A percentile compares a stretch with the other conserved stretches of the same genome.
Evolutionary conservation across 1,284 basidiomycete genomes (phyloP).

Genomic region (Apiotrichum brassicae): DNA sequence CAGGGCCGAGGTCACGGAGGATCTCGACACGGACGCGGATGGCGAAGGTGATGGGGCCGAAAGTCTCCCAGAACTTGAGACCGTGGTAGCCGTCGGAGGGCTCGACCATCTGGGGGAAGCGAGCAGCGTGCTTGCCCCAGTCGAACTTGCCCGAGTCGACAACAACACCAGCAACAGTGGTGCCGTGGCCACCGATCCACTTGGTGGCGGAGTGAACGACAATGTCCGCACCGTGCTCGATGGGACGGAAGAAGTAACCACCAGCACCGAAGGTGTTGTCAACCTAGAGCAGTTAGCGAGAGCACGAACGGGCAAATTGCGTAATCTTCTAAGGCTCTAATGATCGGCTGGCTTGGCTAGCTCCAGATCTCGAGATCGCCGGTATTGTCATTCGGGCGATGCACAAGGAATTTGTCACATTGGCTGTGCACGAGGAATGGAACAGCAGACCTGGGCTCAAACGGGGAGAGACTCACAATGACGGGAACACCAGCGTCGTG

Average conservation of each 20-base stretch:
- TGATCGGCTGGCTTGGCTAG: too few species aligned
- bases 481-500: conserved; percentile 14
- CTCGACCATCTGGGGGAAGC: conserved; percentile 57
- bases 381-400: too few species aligned
- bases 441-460: too few species aligned
- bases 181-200: conserved; percentile 88
- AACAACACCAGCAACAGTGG: conserved; percentile 76
- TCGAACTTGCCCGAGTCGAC: conserved; percentile 80
- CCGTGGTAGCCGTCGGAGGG: conserved; percentile 82
- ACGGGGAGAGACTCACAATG: conserved; percentile 37
- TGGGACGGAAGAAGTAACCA: conserved; percentile 46
- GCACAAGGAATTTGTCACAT: too few species aligned
- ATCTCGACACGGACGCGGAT: conserved; percentile 51
- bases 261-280: conserved; percentile 89
- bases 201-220: conserved; percentile 83
- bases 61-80: conserved; percentile 63
- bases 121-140: conserved; percentile 75
- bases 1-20: conserved; percentile 70
- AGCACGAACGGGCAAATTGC: too few species aligned
- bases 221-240: conserved; percentile 63
- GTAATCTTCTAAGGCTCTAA: too few species aligned
- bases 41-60: conserved; percentile 50
- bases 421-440: too few species aligned
- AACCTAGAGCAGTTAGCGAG: too few species aligned
- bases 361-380: too few species aligned